Evolutionary conservation across 2,329 filamentous ascomycete genomes (phyloP).

Genomic region (Exophiala sideris): DNA sequence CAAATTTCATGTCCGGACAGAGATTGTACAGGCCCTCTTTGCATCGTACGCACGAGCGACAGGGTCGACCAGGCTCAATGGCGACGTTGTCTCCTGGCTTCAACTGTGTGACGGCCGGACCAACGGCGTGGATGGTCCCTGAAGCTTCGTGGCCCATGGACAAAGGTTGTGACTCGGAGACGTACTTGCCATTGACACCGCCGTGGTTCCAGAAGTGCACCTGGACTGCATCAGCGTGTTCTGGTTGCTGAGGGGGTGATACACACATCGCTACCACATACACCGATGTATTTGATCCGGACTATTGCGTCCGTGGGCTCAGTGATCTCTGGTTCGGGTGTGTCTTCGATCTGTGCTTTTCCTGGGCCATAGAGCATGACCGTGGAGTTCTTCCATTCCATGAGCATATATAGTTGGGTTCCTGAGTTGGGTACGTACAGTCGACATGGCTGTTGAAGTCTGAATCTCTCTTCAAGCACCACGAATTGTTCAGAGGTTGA

Average conservation of each 20-base stretch:
- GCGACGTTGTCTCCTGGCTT: slow-evolving; percentile 34
- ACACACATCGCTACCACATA: slow-evolving; percentile 42
- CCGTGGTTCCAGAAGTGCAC: slow-evolving; percentile 42
- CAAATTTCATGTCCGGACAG: slow-evolving; percentile 40
- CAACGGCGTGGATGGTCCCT: slow-evolving; percentile 31
- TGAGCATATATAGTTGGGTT: too few relatives aligned
- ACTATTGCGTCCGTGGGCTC: slow-evolving; percentile 41
- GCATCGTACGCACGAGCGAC: slow-evolving; percentile 35
- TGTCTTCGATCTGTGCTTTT: slow-evolving; percentile 39
- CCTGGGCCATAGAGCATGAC: slow-evolving; percentile 41
- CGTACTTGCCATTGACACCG: slow-evolving; percentile 32
- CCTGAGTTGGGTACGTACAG: not conserved
- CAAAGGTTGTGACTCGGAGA: slow-evolving; percentile 30
- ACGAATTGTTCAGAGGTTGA: not conserved
- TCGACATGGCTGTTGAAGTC: not conserved
- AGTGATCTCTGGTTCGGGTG: slow-evolving; percentile 35
- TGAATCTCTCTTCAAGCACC: not conserved
- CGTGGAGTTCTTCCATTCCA: slow-evolving; percentile 42
- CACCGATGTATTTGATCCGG: slow-evolving; percentile 43
- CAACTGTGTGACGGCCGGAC: slow-evolving; percentile 28
- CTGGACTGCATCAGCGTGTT: slow-evolving; percentile 20
- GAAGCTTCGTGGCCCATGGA: slow-evolving; percentile 38
- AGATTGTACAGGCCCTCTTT: slow-evolving; percentile 42
- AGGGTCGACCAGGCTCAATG: slow-evolving; percentile 38
- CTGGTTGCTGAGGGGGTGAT: not conserved